Conservation (phyloP, 495 filamentous ascomycete species). For the Aspergillus hancockii region DNA sequence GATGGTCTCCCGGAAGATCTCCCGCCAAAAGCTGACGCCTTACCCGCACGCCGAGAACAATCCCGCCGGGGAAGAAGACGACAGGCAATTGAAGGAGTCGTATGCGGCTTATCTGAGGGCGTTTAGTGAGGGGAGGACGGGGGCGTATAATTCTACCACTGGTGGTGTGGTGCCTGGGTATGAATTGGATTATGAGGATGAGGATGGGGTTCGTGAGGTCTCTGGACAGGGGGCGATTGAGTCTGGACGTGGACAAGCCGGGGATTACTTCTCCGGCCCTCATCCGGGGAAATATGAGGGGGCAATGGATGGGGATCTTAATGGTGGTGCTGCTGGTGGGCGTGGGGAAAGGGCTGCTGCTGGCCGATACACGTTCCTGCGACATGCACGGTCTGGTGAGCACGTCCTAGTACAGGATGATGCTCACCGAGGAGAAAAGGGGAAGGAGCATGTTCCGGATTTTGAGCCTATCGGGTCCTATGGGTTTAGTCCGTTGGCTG, state of each 20-base stretch:
- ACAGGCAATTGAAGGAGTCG: background rate
- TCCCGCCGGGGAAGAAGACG: background rate
- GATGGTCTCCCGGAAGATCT: slow-evolving; percentile 27
- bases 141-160: background rate
- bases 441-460: background rate
- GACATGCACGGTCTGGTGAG: no score
- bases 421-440: background rate
- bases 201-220: background rate
- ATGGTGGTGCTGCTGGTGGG: no score
- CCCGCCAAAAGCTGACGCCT: slow-evolving; percentile 8
- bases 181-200: slow-evolving; percentile 2
- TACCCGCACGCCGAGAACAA: background rate
- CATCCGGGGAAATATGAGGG: no score
- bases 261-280: no score
- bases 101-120: slow-evolving; percentile 26
- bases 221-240: no score
- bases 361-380: no score
- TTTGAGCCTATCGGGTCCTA: slow-evolving; percentile 16
- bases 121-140: slow-evolving; percentile 16
- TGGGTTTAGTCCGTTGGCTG: slow-evolving; percentile 11
- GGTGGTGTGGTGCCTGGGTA: background rate
- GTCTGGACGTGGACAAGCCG: no score
- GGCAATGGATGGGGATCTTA: no score
- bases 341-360: no score
- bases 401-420: background rate